These are phyloP conservation scores for Smallanthus sonchifolius DNA, from an alignment of 129 eudicot species.

Conservation along the genomic window DNA sequence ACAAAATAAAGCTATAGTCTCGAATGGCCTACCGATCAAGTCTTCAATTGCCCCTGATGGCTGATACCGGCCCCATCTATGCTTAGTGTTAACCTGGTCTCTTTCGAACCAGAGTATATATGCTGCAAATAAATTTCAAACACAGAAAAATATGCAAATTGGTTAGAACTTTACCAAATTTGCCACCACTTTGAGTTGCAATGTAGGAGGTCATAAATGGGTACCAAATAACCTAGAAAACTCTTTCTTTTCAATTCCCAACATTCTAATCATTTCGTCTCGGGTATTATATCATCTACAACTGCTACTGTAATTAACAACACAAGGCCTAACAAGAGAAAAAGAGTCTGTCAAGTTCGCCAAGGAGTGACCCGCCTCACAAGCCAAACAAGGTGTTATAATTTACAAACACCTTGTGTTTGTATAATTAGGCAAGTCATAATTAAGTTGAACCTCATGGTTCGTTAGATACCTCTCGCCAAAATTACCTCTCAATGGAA, in stretches of 20 bases:
- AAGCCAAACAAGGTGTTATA: too few relatives aligned
- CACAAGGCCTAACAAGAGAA: too few relatives aligned
- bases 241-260: background rate
- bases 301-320: too few relatives aligned
- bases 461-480: background rate
- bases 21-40: background rate
- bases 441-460: background rate
- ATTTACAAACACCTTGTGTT: too few relatives aligned
- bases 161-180: background rate
- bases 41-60: background rate
- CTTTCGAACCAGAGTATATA: background rate
- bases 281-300: too few relatives aligned
- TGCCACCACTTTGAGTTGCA: background rate
- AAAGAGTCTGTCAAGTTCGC: background rate
- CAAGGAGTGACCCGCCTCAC: too few relatives aligned
- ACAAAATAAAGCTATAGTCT: background rate
- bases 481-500: background rate
- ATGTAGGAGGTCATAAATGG: background rate
- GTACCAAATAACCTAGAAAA: background rate
- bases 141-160: background rate
- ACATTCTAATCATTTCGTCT: background rate
- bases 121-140: too few relatives aligned
- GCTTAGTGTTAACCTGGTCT: background rate
- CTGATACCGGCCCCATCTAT: background rate
- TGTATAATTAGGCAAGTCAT: too few relatives aligned